Evolutionary conservation across 176 grass and related monocot species (phyloP), one percentile per base, ranked within the genome.

Genomic region (Microstegium vimineum): DNA sequence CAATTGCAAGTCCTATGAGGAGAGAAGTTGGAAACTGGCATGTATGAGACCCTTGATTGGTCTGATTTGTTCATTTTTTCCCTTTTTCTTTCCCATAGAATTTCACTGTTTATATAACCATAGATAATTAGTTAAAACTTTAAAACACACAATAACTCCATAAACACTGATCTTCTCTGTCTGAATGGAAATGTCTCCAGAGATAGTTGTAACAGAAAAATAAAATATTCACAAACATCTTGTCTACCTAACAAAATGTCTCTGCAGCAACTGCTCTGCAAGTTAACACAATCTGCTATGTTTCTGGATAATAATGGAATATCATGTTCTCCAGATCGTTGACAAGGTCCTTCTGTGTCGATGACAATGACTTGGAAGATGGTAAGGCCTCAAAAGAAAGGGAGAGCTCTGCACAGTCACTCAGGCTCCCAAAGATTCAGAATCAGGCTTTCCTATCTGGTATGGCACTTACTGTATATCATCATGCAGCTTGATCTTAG

Each of bases 371-470:
- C n/a, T n/a, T n/a, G n/a, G n/a, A n/a, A n/a, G n/a, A n/a, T n/a
- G n/a, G n/a, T n/a, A n/a, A n/a, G n/a, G n/a, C n/a, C n/a, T n/a
- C n/a, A n/a, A n/a, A n/a, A n/a, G n/a, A n/a, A n/a, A n/a, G n/a
- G n/a, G n/a, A n/a, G n/a, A n/a, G n/a, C n/a, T n/a, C n/a, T n/a
- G n/a, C n/a, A n/a, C n/a, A n/a, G n/a, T n/a, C n/a, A n/a, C n/a
- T n/a, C n/a, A n/a, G n/a, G n/a, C n/a, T n/a, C n/a, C n/a, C n/a
- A n/a, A n/a, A n/a, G n/a, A n/a, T n/a, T n/a, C n/a, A n/a, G n/a
- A n/a, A n/a, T n/a, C n/a, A n/a, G n/a, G n/a, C n/a, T n/a, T n/a
- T 98, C 84, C 65, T 98, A 68, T 98, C 95, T 83, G 92, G 95
- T 69, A 75, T 98, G 30, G 92, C 41, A n/a, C n/a, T 16, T 98